phyloP scores from a whole-genome alignment of 768 basidiomycete species.

The Mycena vulgaris region DNA sequence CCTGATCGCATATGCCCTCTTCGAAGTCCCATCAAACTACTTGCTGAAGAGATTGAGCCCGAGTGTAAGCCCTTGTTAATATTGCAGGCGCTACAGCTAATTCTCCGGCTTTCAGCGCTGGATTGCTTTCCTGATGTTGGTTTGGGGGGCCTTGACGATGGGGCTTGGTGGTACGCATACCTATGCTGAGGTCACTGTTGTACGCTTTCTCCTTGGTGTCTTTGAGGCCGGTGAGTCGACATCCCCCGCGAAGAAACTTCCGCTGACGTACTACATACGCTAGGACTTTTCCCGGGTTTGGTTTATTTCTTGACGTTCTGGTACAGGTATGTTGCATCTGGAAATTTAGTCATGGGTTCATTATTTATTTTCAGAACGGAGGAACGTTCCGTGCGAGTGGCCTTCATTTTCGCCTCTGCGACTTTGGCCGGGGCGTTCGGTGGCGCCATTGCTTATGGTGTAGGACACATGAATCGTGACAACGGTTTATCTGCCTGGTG shows the following conservation, averaged over 20 bases:
- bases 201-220: constrained; percentile 60
- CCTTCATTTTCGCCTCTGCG: constrained; percentile 51
- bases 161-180: constrained; percentile 54
- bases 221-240: constrained; percentile 51
- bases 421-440: constrained; percentile 52
- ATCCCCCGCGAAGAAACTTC: neutral
- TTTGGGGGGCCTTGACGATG: constrained; percentile 57
- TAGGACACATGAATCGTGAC: constrained; percentile 46
- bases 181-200: constrained; percentile 55
- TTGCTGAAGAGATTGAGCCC: constrained; percentile 56
- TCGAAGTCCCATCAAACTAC: constrained; percentile 58
- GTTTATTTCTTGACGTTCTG: constrained; percentile 61
- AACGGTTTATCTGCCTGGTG: constrained; percentile 45
- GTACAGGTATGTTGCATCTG: constrained; percentile 54
- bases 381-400: constrained; percentile 40
- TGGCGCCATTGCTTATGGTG: constrained; percentile 52
- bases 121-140: constrained; percentile 57
- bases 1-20: constrained; percentile 57
- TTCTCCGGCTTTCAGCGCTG: constrained; percentile 43
- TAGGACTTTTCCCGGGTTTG: constrained; percentile 59
- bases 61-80: constrained; percentile 22
- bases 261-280: neutral
- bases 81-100: neutral
- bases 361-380: constrained; percentile 17
- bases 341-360: too few relatives aligned